Percentiles rank a stretch among this genome's conserved stretches.
Evolutionary conservation across 2,329 filamentous ascomycete genomes (phyloP).

Genomic region (Hymenoscyphus fructigenus): DNA sequence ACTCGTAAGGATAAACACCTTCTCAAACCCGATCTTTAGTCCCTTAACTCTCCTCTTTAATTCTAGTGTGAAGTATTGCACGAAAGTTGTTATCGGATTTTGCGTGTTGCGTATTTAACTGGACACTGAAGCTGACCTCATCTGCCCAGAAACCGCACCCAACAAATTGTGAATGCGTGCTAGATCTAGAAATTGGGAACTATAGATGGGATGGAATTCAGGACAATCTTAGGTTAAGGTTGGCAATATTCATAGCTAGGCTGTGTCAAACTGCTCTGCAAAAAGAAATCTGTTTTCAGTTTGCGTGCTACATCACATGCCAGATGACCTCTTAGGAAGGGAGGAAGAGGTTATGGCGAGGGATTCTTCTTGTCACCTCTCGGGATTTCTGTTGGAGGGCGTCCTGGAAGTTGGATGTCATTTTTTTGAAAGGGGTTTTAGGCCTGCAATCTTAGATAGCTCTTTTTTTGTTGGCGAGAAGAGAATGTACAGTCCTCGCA

Average conservation of each 20-base stretch:
- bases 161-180: conserved; percentile 74
- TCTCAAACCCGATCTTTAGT: not conserved
- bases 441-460: not conserved
- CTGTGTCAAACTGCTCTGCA: not conserved
- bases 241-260: not conserved
- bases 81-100: not conserved
- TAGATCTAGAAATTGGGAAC: conserved; percentile 18
- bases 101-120: not conserved
- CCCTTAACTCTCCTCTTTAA: not conserved
- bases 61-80: not conserved
- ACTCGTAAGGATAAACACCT: conserved; percentile 41
- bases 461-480: not conserved
- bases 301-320: not conserved
- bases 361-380: not conserved
- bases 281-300: not conserved
- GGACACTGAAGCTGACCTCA: not conserved
- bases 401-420: conserved; percentile 2
- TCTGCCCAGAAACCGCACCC: conserved; percentile 53
- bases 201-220: not conserved
- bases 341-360: not conserved
- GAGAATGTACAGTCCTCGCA: not conserved
- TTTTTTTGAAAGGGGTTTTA: not conserved
- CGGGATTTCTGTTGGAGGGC: not conserved
- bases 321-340: not conserved
- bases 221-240: not conserved